phyloP scores from a whole-genome alignment of 257 asterid species.

The Marsdenia floribunda region DNA sequence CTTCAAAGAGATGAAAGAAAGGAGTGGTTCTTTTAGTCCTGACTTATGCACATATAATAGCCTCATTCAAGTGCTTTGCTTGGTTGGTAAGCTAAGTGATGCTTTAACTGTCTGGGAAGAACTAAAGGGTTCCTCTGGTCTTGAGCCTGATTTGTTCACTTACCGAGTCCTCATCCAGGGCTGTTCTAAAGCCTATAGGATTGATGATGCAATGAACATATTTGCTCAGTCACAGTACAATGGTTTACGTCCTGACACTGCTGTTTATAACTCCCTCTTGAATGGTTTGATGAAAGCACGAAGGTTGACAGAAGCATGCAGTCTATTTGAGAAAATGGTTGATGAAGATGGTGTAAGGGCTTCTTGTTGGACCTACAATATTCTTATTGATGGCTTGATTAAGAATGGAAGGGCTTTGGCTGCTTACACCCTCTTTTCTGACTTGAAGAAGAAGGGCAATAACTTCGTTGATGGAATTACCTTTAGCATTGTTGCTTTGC shows the following conservation, averaged over 20 bases:
- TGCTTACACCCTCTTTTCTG: conserved; percentile 68
- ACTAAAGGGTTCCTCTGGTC: conserved; percentile 74
- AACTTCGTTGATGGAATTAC: conserved; percentile 68
- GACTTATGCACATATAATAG: conserved; percentile 91
- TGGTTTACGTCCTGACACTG: conserved; percentile 57
- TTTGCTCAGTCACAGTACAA: conserved; percentile 72
- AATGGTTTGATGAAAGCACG: conserved; percentile 83
- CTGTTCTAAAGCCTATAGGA: conserved; percentile 63
- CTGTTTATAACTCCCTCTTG: conserved; percentile 71
- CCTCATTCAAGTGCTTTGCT: conserved; percentile 74
- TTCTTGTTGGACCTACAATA: conserved; percentile 85
- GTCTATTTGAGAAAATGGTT: conserved; percentile 80
- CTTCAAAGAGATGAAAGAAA: conserved; percentile 92
- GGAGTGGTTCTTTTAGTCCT: conserved; percentile 45
- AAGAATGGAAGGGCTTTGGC: conserved; percentile 81
- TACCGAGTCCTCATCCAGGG: conserved; percentile 80
- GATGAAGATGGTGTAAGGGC: conserved; percentile 75
- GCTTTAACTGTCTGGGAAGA: conserved; percentile 85
- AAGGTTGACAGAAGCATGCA: conserved; percentile 74
- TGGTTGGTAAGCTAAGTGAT: conserved; percentile 77
- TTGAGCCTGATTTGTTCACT: conserved; percentile 77
- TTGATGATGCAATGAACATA: conserved; percentile 59
- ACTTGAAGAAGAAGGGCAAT: conserved; percentile 78
- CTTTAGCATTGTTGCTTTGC: conserved; percentile 64
- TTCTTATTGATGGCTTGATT: conserved; percentile 77